Base-by-base conservation (phyloP, 2,329 filamentous ascomycete genomes). In the Colletotrichum viniferum region DNA sequence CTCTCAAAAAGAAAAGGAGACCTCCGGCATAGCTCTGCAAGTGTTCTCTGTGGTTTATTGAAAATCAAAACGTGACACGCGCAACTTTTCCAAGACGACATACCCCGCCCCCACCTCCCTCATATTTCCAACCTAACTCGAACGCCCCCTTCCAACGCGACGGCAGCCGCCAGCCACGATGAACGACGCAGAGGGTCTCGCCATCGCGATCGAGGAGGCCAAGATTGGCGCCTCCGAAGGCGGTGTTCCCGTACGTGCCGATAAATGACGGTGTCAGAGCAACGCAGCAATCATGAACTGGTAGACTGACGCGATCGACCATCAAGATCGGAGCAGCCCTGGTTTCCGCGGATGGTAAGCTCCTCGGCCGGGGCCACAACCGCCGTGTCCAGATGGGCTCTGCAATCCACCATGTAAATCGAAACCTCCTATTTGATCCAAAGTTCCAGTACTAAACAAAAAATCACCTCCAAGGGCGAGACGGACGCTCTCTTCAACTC, bases 401-500 rank as follows among this genome's bases (percentile, higher is more conserved):
- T 81, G 88, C 93, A 5, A 94, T 93, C 48, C 88, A 95, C 78
- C 94, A 96, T 85, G 93, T 94, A 80, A 81, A 88, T 30, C 28
- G 14, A 14, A 30, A 18, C 16, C 24, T n/a, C 18, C 58, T 21
- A 5, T 26, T 28, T 14, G 61, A 28, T 30, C 12, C 9, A 18
- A n/a, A 21, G 9, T 14, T 24, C 26, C 10, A 4, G 3, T 3
- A 30, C 14, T n/a, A 14, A 32, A 43, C 24, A 16, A 16, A 24
- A 6, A 60, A 67, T 48, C 13, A 78, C 14, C 6, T 16, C 10
- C 9, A 26, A 95, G 93, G 94, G 91, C 77, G 94, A 96, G 83
- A 96, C 94, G 24, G 92, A 93, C 21, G 91, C 93, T n/a, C 88
- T 96, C 52, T 92, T 94, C 81, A 92, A 94, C 83, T 93, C 93